Evolutionary conservation across 2,329 filamentous ascomycete species (phyloP), one percentile per base, ranked within the genome.

Genomic region (Beauveria scarabaeidicola): DNA sequence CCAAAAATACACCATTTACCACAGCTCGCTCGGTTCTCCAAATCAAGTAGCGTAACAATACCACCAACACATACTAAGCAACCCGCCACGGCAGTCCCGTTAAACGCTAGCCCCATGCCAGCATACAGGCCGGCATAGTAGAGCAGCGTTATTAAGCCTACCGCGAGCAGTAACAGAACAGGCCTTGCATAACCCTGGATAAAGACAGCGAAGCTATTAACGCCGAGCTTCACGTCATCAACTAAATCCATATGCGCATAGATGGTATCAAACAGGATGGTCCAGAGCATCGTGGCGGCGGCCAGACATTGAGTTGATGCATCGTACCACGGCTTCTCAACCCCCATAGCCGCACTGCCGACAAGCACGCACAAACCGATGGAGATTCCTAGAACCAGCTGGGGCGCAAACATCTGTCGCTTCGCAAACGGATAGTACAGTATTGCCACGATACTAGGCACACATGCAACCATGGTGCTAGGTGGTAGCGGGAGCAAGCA

Each of bases 381-480:
- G 41, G 68, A 68, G 44, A 68, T 67, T 1, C 72, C 72, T 3
- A 74, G 68, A 11, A 73, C 69, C 13, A 73, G 13, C 64, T 74
- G 72, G 3, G 70, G 62, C 23, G 70, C 66, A 60, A 72, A 64
- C n/a, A 70, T 74, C 61, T 72, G 69, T 2, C 71, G 65, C 64
- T 74, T 74, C 2, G 69, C 68, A 47, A 63, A 72, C 1, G 72
- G 72, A 63, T 74, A 74, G 61, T 70, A 70, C 3, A 59, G 56
- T 9, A 66, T 69, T 2, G 62, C 66, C 27, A 69, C 46, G 47
- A 70, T 67, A 44, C 64, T 70, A 1, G 68, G 66, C 15, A 72
- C 51, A 21, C 65, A 64, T 38, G 66, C 65, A n/a, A 68, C 55
- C 0, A 64, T 65, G 53, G 65, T 67, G 27, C 4, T 21, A 10